phyloP scores from a whole-genome alignment of 2,329 filamentous ascomycete species.

The Nothophaeocryptopus gaeumannii region DNA sequence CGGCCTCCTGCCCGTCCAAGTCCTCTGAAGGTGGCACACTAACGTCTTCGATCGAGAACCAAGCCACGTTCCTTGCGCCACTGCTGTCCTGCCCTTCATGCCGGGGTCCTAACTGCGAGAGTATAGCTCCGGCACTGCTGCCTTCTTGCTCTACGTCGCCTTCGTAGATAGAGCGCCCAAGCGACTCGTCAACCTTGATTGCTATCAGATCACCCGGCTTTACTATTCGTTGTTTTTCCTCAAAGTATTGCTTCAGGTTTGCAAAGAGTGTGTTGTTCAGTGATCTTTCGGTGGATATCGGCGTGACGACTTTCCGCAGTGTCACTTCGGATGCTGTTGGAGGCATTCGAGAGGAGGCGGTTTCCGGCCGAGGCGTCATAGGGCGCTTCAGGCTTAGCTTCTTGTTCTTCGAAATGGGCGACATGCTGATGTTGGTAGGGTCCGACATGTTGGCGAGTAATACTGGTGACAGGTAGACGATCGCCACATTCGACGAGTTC shows the following conservation, averaged over 20 bases:
- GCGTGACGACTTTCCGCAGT: conserved; percentile 82
- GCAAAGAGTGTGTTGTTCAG: conserved; percentile 84
- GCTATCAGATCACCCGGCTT: conserved; percentile 85
- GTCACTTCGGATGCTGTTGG: conserved; percentile 74
- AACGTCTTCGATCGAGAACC: conserved; percentile 87
- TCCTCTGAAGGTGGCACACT: conserved; percentile 47
- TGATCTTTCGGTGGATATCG: conserved; percentile 78
- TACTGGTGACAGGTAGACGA: conserved; percentile 77
- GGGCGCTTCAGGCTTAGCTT: conserved; percentile 42
- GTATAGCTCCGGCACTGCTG: conserved; percentile 41
- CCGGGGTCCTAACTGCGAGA: conserved; percentile 24
- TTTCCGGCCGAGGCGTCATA: conserved; percentile 27
- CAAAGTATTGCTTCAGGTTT: conserved; percentile 84
- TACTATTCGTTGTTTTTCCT: conserved; percentile 75
- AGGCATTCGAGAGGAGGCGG: conserved; percentile 49
- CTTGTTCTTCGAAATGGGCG: conserved; percentile 52
- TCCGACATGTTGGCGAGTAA: conserved; percentile 81
- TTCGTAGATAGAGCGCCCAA: conserved; percentile 80
- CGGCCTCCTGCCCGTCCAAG: conserved; percentile 58
- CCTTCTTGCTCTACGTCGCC: conserved; percentile 70
- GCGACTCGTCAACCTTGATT: conserved; percentile 79
- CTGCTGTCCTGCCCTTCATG: conserved; percentile 55
- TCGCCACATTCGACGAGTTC: conserved; percentile 55
- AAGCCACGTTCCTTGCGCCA: conserved; percentile 60
- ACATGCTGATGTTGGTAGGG: conserved; percentile 74